phyloP scores from a whole-genome alignment of 2,329 filamentous ascomycete genomes.

The Akanthomyces muscarius region DNA sequence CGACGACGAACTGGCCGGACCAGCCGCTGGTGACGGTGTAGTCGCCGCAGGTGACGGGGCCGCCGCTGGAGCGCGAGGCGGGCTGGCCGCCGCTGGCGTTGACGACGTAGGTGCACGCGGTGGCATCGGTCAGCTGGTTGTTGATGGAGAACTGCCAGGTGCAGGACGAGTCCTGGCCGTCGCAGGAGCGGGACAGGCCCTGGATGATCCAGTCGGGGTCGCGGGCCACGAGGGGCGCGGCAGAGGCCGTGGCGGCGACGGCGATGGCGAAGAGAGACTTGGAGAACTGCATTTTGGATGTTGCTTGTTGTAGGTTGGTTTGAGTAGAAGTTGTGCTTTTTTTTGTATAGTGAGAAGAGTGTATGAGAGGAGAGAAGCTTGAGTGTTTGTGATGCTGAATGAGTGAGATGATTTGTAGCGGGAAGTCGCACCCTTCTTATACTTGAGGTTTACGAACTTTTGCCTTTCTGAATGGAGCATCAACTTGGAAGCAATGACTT shows the following conservation, averaged over 20 bases:
- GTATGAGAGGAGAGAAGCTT: background rate
- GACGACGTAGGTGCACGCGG: conserved; percentile 38
- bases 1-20: conserved; percentile 51
- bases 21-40: conserved; percentile 52
- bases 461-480: background rate
- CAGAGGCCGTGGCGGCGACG: conserved; percentile 33
- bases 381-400: background rate
- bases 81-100: conserved; percentile 33
- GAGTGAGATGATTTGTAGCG: background rate
- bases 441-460: background rate
- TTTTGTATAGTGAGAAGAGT: background rate
- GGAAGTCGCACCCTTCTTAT: background rate
- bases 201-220: conserved; percentile 41
- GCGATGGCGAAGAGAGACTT: conserved; percentile 34
- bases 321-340: conserved; percentile 8
- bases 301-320: conserved; percentile 16
- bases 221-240: conserved; percentile 40
- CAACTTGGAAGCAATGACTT: background rate
- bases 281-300: conserved; percentile 41
- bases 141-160: conserved; percentile 43
- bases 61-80: conserved; percentile 36
- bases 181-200: conserved; percentile 38
- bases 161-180: conserved; percentile 36
- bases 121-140: conserved; percentile 30
- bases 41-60: conserved; percentile 41